Conservation (phyloP, 2,329 filamentous ascomycete species). For the Alternaria solani region DNA sequence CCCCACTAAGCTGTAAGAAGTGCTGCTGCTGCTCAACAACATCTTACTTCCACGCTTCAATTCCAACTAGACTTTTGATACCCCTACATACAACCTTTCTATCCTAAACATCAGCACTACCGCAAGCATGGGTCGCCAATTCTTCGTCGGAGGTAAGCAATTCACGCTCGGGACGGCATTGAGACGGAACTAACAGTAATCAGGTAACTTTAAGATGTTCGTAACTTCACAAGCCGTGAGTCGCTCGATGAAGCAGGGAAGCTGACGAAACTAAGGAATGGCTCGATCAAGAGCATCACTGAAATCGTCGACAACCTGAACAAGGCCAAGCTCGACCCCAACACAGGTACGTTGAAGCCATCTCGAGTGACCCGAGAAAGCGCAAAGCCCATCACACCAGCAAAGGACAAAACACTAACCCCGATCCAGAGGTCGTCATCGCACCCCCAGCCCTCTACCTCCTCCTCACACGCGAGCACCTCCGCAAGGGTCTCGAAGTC, state of each 20-base stretch:
- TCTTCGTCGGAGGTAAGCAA: constrained; percentile 81
- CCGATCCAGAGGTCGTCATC: constrained; percentile 83
- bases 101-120: constrained; percentile 33
- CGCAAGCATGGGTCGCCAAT: constrained; percentile 89
- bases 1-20: constrained; percentile 36
- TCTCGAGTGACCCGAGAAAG: not conserved
- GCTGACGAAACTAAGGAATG: constrained; percentile 74
- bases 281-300: constrained; percentile 87
- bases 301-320: constrained; percentile 91
- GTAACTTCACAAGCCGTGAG: constrained; percentile 37
- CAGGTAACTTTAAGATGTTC: constrained; percentile 95
- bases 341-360: constrained; percentile 65
- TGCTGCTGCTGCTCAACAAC: constrained; percentile 41
- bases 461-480: constrained; percentile 79
- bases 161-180: not conserved
- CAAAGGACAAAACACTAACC: constrained; percentile 14
- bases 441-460: constrained; percentile 92
- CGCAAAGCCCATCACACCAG: constrained; percentile 5
- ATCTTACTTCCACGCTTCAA: constrained; percentile 22
- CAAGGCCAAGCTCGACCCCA: constrained; percentile 78
- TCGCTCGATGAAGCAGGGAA: constrained; percentile 7
- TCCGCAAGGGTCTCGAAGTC: constrained; percentile 79
- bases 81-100: constrained; percentile 14
- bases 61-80: constrained; percentile 8
- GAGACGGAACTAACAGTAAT: not conserved